Conservation (phyloP, 129 eudicot species). For the Flaveria linearis region DNA sequence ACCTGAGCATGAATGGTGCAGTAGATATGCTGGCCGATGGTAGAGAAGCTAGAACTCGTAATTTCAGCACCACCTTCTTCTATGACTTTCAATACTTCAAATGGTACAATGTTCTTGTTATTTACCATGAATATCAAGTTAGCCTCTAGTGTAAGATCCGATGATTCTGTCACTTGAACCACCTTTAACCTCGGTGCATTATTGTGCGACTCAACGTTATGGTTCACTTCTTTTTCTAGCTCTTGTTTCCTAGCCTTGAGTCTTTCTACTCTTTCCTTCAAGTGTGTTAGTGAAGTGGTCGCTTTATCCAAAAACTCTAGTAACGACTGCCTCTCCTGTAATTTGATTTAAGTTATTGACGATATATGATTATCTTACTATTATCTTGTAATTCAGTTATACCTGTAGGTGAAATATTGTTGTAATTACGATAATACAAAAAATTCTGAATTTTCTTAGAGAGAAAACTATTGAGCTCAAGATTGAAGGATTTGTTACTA, state of each 20-base stretch:
- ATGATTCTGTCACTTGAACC: slow-evolving; percentile 13
- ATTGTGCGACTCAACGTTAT: not conserved
- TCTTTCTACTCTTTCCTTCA: slow-evolving; percentile 19
- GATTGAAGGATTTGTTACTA: too few species aligned
- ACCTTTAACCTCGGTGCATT: not conserved
- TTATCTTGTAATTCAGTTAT: too few species aligned
- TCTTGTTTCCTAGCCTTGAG: slow-evolving; percentile 23
- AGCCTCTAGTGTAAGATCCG: slow-evolving; percentile 15
- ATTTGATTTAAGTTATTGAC: not conserved
- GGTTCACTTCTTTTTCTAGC: slow-evolving; percentile 3
- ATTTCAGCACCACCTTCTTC: slow-evolving; percentile 31
- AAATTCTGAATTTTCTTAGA: too few species aligned
- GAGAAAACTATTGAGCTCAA: too few species aligned
- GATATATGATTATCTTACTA: too few species aligned
- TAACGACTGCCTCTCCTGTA: slow-evolving; percentile 25
- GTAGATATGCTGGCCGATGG: slow-evolving; percentile 8
- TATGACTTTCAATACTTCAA: slow-evolving; percentile 15
- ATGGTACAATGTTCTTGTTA: slow-evolving; percentile 18
- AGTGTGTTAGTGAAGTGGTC: not conserved
- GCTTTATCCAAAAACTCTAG: slow-evolving; percentile 31
- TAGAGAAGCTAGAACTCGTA: slow-evolving; percentile 17
- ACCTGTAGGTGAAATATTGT: too few species aligned
- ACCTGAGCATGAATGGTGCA: slow-evolving; percentile 34
- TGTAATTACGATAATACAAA: too few species aligned
- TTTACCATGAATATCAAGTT: slow-evolving; percentile 16